Percentiles rank a stretch among this genome's conserved stretches.
phyloP scores from a whole-genome alignment of 2,329 filamentous ascomycete species.

The Colletotrichum filicis region DNA sequence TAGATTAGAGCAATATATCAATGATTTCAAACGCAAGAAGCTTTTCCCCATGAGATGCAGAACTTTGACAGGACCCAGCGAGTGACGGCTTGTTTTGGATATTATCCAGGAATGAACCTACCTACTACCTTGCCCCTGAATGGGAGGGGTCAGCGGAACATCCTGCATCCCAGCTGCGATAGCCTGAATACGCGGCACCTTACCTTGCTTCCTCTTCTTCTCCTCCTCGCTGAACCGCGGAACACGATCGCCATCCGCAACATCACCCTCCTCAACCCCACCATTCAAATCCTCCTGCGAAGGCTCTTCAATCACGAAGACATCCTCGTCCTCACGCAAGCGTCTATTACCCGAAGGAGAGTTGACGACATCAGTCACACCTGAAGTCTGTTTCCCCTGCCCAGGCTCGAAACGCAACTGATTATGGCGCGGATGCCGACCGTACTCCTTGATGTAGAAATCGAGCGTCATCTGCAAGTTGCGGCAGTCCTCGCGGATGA shows the following conservation, averaged over 20 bases:
- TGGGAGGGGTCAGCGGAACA: neutral
- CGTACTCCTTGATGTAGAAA: neutral
- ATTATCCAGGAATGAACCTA: neutral
- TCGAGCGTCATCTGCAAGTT: neutral
- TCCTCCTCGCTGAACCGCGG: neutral
- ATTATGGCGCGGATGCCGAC: neutral
- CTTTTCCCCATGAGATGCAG: no score
- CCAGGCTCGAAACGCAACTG: neutral
- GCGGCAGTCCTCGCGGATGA: neutral
- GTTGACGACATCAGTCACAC: no score
- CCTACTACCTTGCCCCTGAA: neutral
- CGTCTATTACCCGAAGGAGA: accelerated
- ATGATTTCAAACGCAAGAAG: no score
- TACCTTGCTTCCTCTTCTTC: neutral
- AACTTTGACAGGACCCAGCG: no score
- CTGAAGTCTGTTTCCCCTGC: neutral
- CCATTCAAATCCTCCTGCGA: neutral
- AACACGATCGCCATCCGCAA: neutral
- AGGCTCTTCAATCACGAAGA: neutral
- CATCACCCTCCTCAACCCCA: neutral
- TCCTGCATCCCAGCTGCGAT: neutral
- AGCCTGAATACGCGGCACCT: neutral
- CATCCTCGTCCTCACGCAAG: neutral
- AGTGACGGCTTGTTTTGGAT: no score
- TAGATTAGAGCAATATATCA: no score